Conservation (phyloP, 2,329 filamentous ascomycete species). For the Sporothrix mexicana region DNA sequence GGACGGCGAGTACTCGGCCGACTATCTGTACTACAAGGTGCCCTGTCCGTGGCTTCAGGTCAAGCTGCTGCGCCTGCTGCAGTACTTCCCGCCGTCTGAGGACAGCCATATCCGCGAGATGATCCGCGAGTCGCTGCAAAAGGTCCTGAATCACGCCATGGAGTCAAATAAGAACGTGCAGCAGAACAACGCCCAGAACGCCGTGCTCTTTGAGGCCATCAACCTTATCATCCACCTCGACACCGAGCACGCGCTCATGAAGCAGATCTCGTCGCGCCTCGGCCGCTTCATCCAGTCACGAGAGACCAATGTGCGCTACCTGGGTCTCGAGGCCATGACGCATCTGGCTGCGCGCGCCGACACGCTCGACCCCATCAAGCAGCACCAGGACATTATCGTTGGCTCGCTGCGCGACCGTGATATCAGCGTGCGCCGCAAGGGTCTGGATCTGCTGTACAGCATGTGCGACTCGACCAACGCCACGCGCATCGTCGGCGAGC, state of each 20-base stretch:
- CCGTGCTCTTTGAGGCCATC: conserved; percentile 96
- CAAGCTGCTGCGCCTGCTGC: conserved; percentile 86
- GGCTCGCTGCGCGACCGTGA: conserved; percentile 93
- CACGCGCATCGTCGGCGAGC: conserved; percentile 88
- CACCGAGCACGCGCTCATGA: conserved; percentile 92
- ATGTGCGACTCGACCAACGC: conserved; percentile 99
- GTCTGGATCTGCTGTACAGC: conserved; percentile 95
- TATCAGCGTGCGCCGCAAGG: conserved; percentile 95
- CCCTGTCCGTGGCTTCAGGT: conserved; percentile 98
- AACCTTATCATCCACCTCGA: conserved; percentile 98
- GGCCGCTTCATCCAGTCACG: conserved; percentile 96
- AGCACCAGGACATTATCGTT: conserved; percentile 95
- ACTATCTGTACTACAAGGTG: conserved; percentile 99
- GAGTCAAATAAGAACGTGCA: conserved; percentile 98
- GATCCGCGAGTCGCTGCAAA: conserved; percentile 88
- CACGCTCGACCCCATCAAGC: conserved; percentile 95
- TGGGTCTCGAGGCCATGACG: conserved; percentile 96
- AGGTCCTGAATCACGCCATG: conserved; percentile 87
- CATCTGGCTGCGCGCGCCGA: conserved; percentile 93
- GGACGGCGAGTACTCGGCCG: conserved; percentile 84
- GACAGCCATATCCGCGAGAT: conserved; percentile 90
- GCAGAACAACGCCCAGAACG: conserved; percentile 98
- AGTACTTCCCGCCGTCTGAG: conserved; percentile 96
- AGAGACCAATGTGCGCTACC: conserved; percentile 95
- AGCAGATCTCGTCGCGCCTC: conserved; percentile 88